Conservation (phyloP, 2,329 filamentous ascomycete species). For the Aureobasidium sp. region DNA sequence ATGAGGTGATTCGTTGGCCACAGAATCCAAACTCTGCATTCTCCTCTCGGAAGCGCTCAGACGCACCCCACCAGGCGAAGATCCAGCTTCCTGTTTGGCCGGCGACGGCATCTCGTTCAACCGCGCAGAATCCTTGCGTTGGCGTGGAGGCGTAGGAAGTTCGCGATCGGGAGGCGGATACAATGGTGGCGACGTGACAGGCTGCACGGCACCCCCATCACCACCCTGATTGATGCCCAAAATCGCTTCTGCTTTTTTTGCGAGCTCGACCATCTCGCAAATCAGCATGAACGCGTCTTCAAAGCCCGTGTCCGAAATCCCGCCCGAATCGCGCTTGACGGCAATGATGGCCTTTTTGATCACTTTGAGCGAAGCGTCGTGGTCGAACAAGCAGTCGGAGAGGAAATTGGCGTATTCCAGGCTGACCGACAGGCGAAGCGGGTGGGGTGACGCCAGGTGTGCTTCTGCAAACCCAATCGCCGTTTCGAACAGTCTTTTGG, state of each 20-base stretch:
- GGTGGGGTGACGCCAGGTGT: conserved; percentile 79
- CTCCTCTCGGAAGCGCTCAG: no score
- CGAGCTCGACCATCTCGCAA: conserved; percentile 78
- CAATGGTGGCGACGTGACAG: not conserved
- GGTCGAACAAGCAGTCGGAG: conserved; percentile 85
- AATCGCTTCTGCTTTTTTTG: conserved; percentile 57
- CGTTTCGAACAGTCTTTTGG: conserved; percentile 71
- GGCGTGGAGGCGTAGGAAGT: not conserved
- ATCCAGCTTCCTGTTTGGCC: no score
- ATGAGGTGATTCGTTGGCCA: no score
- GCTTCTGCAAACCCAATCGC: conserved; percentile 67
- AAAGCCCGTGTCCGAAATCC: conserved; percentile 95
- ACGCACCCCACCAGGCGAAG: no score
- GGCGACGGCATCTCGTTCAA: no score
- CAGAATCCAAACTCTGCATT: no score
- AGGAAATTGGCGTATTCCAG: conserved; percentile 90
- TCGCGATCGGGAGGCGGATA: conserved; percentile 7
- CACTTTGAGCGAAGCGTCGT: conserved; percentile 64
- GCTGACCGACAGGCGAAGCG: conserved; percentile 79
- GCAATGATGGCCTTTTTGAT: conserved; percentile 80
- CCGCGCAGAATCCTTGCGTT: not conserved
- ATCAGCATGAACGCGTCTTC: conserved; percentile 85
- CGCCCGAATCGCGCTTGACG: conserved; percentile 81
- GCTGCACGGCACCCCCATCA: not conserved
- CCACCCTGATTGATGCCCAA: not conserved